Evolutionary conservation across 768 basidiomycete species (phyloP).

Genomic region (Tricholoma bakamatsutake): DNA sequence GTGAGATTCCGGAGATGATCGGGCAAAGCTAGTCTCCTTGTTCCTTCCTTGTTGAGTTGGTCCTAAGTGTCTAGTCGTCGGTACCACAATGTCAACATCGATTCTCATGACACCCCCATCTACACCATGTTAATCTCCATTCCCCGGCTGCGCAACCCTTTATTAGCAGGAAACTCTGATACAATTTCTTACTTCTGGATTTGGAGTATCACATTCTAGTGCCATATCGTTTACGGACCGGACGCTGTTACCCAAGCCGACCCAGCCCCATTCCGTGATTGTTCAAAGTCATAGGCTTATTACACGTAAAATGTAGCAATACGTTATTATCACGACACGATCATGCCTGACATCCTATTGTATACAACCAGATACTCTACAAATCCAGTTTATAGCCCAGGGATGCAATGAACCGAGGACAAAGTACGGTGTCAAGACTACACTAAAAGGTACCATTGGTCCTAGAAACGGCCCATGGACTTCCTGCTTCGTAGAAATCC

Average conservation of each 20-base stretch:
- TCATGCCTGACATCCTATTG: no score
- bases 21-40: not conserved
- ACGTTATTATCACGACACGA: no score
- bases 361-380: no score
- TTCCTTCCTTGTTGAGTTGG: not conserved
- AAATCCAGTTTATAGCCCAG: no score
- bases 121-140: not conserved
- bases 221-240: no score
- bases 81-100: not conserved
- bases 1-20: not conserved
- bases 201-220: no score
- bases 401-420: not conserved
- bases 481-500: slow-evolving; percentile 90
- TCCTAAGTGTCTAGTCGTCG: not conserved
- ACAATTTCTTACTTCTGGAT: not conserved
- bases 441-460: slow-evolving; percentile 42
- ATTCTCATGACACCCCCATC: not conserved
- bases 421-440: not conserved
- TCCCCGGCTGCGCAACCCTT: not conserved
- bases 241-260: no score
- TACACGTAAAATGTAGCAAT: no score
- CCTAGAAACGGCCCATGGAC: slow-evolving; percentile 69
- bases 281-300: no score
- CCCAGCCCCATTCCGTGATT: no score
- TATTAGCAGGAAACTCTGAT: not conserved